Evolutionary conservation across 441 rosid genomes (phyloP), one percentile per base, ranked within the genome.

Genomic region (Breynia disticha): DNA sequence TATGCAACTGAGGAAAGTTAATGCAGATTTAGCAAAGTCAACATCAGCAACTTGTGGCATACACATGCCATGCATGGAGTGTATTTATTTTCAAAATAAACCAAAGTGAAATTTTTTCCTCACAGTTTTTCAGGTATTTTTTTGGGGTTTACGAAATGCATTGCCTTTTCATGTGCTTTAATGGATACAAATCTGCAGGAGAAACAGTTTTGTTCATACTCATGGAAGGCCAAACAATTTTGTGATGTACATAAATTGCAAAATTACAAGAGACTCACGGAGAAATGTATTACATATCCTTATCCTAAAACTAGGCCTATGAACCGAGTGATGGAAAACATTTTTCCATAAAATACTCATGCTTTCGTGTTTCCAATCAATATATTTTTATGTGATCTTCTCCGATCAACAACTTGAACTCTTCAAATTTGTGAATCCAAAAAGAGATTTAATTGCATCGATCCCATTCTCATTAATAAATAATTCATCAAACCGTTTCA

Each of bases 381-480:
- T 21, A 46, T 13, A 55, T 19, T 39, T 16, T 47, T 15, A 38
- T 22, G 32, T n/a, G 28, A 58, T 57, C 35, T 14, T 20, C 21
- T 19, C 56, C 20, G 24, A 15, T n/a, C n/a, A 47, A 13, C 45
- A 18, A 42, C 20, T 46, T 24, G 15, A 50, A 28, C 59, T 13
- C 57, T 37, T 48, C 19, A 35, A 18, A 44, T 28, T n/a, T 22
- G 37, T 53, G 16, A 82, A 83, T n/a, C 95, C 95, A 39, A 93
- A 93, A 59, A 93, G 66, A 48, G 97, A 88, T 62, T 88, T 93
- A 58, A 93, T 81, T 63, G 97, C 98, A 55, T 88, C 79, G 68
- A 93, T 75, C 57, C 97, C 97, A 55, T 77, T 84, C 80, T 88
- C 97, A 10, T 88, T 88, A 81, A 88, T 88, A 67, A 86, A 93